Evolutionary conservation across 192 early-diverging fungal genomes (phyloP).

Genomic region (Geranomyces michiganensis): DNA sequence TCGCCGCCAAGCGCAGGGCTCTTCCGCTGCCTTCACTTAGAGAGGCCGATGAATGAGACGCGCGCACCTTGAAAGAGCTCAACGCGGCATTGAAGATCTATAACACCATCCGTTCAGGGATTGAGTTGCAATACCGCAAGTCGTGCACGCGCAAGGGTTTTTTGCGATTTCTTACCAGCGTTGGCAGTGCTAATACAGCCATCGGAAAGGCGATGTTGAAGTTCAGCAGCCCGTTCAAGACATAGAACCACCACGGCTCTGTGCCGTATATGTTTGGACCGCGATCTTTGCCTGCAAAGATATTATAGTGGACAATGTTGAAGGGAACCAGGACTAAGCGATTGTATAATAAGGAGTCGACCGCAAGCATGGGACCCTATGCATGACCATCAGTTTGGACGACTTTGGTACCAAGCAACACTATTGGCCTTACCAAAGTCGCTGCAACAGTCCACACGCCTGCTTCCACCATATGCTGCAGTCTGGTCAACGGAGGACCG

Average conservation of each 20-base stretch:
- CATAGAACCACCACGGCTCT: conserved; percentile 93
- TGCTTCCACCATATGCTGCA: conserved; percentile 43
- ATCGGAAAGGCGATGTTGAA: conserved; percentile 81
- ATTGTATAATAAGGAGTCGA: conserved; percentile 83
- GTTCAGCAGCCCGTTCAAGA: conserved; percentile 87
- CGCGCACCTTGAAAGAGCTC: no score
- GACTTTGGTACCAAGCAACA: background rate
- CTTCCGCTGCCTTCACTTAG: no score
- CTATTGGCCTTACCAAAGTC: conserved; percentile 33
- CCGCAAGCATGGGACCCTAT: conserved; percentile 62
- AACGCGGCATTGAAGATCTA: no score
- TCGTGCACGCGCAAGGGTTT: no score
- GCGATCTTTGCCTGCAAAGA: conserved; percentile 69
- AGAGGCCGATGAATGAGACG: no score
- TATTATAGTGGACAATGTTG: conserved; percentile 93
- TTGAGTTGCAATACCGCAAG: no score
- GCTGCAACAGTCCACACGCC: conserved; percentile 32
- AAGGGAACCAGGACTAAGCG: conserved; percentile 70
- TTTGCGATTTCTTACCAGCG: conserved; percentile 52
- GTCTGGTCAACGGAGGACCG: conserved; percentile 36
- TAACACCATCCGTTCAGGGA: no score
- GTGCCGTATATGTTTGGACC: conserved; percentile 85
- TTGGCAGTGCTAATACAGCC: conserved; percentile 66
- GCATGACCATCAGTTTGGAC: background rate
- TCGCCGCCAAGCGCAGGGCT: background rate